Conservation (phyloP, 257 asterid genomes). For the Galeopsis tetrahit region DNA sequence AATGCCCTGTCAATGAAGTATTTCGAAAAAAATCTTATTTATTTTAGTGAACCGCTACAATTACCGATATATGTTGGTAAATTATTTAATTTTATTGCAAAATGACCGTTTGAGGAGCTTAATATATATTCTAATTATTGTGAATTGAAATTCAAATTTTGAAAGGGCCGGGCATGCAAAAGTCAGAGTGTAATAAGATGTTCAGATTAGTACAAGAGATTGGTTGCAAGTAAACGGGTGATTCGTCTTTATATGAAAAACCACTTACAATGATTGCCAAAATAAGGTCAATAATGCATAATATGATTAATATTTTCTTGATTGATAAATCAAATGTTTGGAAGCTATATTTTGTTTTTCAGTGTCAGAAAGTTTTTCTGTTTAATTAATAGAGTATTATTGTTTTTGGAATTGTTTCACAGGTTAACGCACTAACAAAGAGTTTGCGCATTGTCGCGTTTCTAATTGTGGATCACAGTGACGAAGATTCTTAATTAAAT, state of each 20-base stretch:
- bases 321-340: slow-evolving; percentile 18
- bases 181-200: slow-evolving; percentile 25
- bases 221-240: slow-evolving; percentile 27
- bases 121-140: slow-evolving; percentile 16
- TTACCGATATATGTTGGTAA: background rate
- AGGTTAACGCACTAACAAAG: background rate
- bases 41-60: slow-evolving; percentile 18
- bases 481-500: background rate
- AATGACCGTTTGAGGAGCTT: slow-evolving; percentile 40
- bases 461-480: background rate
- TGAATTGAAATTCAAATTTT: slow-evolving; percentile 24
- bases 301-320: background rate
- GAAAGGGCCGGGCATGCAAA: slow-evolving; percentile 7
- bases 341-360: slow-evolving; percentile 1
- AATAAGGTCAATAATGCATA: background rate
- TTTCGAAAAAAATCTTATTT: slow-evolving; percentile 26
- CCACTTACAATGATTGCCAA: slow-evolving; percentile 15
- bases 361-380: slow-evolving; percentile 3
- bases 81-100: background rate
- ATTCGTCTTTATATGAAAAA: slow-evolving; percentile 32
- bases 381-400: background rate
- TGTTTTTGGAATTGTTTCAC: slow-evolving; percentile 10
- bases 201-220: slow-evolving; percentile 22
- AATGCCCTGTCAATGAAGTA: slow-evolving; percentile 19
- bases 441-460: slow-evolving; percentile 21